phyloP scores from a whole-genome alignment of 108 stramenopile genomes.

The Nitzschia sp. region DNA sequence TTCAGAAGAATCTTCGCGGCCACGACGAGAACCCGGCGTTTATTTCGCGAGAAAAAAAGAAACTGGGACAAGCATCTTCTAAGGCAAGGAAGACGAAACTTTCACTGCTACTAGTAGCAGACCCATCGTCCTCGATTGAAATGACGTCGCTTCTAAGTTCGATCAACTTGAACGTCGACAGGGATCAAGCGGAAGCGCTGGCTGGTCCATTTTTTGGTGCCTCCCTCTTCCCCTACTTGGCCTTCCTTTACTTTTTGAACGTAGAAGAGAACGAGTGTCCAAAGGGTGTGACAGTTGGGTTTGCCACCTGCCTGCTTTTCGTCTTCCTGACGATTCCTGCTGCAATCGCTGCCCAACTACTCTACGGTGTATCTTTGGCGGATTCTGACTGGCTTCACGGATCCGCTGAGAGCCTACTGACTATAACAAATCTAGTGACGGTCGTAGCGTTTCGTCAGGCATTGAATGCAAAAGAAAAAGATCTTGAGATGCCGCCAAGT shows the following conservation, averaged over 20 bases:
- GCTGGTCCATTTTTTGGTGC: constrained; percentile 87
- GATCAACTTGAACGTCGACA: constrained; percentile 27
- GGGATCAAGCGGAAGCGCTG: constrained; percentile 61
- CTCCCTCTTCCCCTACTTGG: constrained; percentile 91
- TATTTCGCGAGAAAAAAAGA: no score
- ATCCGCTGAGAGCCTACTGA: constrained; percentile 85
- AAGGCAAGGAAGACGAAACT: neutral
- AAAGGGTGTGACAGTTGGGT: constrained; percentile 86
- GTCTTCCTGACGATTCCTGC: constrained; percentile 93
- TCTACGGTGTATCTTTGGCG: constrained; percentile 87
- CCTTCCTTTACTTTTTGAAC: constrained; percentile 87
- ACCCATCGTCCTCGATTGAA: neutral
- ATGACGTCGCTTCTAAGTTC: neutral
- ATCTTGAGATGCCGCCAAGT: constrained; percentile 43
- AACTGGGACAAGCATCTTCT: no score
- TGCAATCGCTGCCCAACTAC: constrained; percentile 80
- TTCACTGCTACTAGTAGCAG: neutral
- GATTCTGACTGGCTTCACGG: constrained; percentile 95
- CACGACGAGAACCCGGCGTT: no score
- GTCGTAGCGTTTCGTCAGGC: constrained; percentile 85
- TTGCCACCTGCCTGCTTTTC: constrained; percentile 87
- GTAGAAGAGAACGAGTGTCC: constrained; percentile 80
- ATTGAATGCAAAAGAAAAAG: constrained; percentile 58
- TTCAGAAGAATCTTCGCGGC: neutral
- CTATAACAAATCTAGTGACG: constrained; percentile 87